A percentile compares a stretch with the other conserved stretches of the same genome.
phyloP scores from a whole-genome alignment of 306 rosid genomes.

The Vicia sativa region DNA sequence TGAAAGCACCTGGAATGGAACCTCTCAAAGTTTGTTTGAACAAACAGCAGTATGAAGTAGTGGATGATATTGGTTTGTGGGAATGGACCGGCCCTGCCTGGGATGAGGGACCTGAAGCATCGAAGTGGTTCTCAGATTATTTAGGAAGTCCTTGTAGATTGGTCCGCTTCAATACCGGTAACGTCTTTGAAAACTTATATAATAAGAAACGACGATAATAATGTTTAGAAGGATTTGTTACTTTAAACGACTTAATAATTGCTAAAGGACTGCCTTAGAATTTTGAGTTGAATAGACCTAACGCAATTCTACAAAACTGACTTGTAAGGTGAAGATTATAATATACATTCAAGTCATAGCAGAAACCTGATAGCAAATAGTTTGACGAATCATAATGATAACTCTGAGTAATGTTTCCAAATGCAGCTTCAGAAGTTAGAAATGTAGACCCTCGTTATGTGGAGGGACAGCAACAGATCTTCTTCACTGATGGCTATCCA shows the following conservation, averaged over 20 bases:
- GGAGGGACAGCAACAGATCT: constrained; percentile 49
- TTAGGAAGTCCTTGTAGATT: constrained; percentile 70
- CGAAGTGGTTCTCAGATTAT: constrained; percentile 78
- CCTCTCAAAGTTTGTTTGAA: constrained; percentile 67
- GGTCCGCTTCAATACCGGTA: constrained; percentile 82
- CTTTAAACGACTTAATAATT: constrained; percentile 13
- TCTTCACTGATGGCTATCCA: constrained; percentile 73
- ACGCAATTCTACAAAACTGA: too few species aligned
- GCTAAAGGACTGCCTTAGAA: background rate
- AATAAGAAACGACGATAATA: background rate
- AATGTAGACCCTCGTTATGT: constrained; percentile 69
- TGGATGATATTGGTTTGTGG: constrained; percentile 76
- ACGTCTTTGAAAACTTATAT: constrained; percentile 25
- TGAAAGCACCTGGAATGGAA: constrained; percentile 91
- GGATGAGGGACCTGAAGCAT: constrained; percentile 82
- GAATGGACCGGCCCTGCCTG: constrained; percentile 93
- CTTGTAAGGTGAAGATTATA: too few species aligned
- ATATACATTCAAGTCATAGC: too few species aligned
- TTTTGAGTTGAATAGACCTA: too few species aligned
- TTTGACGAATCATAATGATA: too few species aligned
- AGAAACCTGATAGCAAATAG: too few species aligned
- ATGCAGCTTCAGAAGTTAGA: constrained; percentile 76
- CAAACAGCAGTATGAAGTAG: constrained; percentile 47
- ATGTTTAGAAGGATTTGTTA: background rate
- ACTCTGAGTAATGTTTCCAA: constrained; percentile 34